Evolutionary conservation across 176 grass and related monocot species (phyloP).

Genomic region (Lolium multiflorum): DNA sequence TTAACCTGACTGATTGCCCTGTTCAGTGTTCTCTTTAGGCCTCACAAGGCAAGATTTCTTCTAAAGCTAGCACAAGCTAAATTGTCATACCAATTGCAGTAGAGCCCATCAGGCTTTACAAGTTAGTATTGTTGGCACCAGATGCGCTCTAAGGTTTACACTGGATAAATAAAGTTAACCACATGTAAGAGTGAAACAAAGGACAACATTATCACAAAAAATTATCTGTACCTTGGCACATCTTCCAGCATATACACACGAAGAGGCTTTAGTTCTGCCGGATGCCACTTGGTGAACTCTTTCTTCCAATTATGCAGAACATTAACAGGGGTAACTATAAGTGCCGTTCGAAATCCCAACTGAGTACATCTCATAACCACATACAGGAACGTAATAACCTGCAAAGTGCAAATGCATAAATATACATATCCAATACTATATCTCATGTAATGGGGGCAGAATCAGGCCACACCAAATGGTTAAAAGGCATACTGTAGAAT

Average conservation of each 20-base stretch:
- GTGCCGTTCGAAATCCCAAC: constrained; percentile 75
- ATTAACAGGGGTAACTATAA: constrained; percentile 97
- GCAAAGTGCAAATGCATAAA: constrained; percentile 38
- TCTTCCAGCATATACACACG: constrained; percentile 89
- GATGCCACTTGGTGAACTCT: constrained; percentile 91
- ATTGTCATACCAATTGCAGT: neutral
- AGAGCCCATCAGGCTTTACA: neutral
- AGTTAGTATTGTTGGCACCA: neutral
- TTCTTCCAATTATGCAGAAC: constrained; percentile 96
- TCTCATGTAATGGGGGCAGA: constrained; percentile 24
- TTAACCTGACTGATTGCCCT: constrained; percentile 26
- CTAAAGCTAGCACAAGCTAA: neutral
- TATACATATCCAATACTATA: constrained; percentile 30
- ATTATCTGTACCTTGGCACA: constrained; percentile 65
- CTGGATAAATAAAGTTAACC: neutral
- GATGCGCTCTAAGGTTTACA: neutral
- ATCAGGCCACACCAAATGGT: constrained; percentile 27
- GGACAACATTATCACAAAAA: constrained; percentile 44
- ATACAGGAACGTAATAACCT: constrained; percentile 99
- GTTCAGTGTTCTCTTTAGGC: neutral
- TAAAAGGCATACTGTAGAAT: neutral
- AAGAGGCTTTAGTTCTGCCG: constrained; percentile 78
- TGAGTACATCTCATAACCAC: constrained; percentile 74
- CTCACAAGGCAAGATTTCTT: neutral
- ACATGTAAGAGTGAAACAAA: constrained; percentile 46